A percentile compares a stretch with the other conserved stretches of the same genome.
Evolutionary conservation across 768 basidiomycete genomes (phyloP).

Genomic region (Suillus discolor): DNA sequence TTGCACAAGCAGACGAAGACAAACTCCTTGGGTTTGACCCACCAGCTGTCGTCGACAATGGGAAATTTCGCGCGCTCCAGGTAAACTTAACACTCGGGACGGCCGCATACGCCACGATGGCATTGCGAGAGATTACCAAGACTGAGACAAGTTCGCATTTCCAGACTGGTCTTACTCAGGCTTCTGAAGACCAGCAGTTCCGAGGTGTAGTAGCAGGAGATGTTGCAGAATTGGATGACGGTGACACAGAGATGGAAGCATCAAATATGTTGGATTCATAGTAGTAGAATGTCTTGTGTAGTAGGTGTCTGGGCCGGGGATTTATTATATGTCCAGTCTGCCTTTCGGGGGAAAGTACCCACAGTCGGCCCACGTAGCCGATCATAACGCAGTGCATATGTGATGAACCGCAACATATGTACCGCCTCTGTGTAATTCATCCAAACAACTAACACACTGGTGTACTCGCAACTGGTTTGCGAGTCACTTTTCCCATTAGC

Average conservation of each 20-base stretch:
- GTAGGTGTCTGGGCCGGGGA: background rate
- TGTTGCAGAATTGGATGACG: conserved; percentile 28
- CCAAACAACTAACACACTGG: background rate
- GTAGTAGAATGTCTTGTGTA: background rate
- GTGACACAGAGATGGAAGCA: conserved; percentile 15
- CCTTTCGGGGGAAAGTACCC: background rate
- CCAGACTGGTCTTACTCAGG: conserved; percentile 77
- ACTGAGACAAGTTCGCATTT: conserved; percentile 93
- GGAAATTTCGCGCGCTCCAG: conserved; percentile 87
- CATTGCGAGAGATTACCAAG: conserved; percentile 91
- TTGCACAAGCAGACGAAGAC: conserved; percentile 97
- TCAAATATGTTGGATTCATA: conserved; percentile 1
- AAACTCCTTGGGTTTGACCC: conserved; percentile 79
- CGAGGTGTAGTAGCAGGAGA: conserved; percentile 46
- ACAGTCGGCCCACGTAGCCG: background rate
- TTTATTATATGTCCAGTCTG: no score
- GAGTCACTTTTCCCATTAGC: background rate
- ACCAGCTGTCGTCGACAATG: conserved; percentile 65
- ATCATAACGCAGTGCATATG: background rate
- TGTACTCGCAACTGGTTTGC: conserved; percentile 1
- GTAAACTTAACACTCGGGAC: conserved; percentile 85
- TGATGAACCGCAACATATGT: background rate
- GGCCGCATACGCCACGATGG: conserved; percentile 98
- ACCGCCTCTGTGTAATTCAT: background rate
- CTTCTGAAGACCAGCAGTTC: conserved; percentile 83